Evolutionary conservation across 495 filamentous ascomycete species (phyloP), one percentile per base, ranked within the genome.

Genomic region (Penicillium bialowiezense): DNA sequence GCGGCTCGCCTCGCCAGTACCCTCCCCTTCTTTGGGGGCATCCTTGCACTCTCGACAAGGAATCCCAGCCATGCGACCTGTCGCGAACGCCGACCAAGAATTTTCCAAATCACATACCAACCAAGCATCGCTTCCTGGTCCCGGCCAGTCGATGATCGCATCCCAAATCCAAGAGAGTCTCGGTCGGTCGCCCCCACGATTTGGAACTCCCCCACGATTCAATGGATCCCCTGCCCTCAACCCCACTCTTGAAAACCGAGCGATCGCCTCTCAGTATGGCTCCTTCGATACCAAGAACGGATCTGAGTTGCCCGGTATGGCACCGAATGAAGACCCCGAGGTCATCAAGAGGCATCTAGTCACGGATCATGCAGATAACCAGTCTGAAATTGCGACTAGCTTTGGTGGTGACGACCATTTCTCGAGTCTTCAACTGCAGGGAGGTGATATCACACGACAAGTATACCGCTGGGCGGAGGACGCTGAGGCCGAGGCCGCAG

Each of bases 401-500:
- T 64, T 79, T 35, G 82, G 78, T 32, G 82, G 78, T 17, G 80
- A 84, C 10, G 87, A 91, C 21, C 89, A 95, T 58, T 98, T 98
- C 62, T 97, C 91, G 21, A 96, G 91, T 67, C 67, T 98, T 55
- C 82, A 82, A 56, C 70, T 97, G 35, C 95, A 97, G 58, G 93
- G 93, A 24, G 93, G 93, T 29, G 93, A 98, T 63, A 86, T 97
- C 32, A 96, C 91, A 20, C 75, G 93, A 44, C 87, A 93, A 41
- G 91, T 98, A 43, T 98, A 98, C 64, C 84, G 87, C 35, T 97
- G 92, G 86, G 88, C 89, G 2, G 90, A 96, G 62, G 88, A 95
- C 59, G 86, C 86, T 14, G 76, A 85, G 55, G 70, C 76, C 14
- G 67, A 73, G 20, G 64, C 63, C 24, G 75, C 81, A 38, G 76